Evolutionary conservation across 441 rosid genomes (phyloP), one percentile per base, ranked within the genome.

Genomic region (Populus hybrid): DNA sequence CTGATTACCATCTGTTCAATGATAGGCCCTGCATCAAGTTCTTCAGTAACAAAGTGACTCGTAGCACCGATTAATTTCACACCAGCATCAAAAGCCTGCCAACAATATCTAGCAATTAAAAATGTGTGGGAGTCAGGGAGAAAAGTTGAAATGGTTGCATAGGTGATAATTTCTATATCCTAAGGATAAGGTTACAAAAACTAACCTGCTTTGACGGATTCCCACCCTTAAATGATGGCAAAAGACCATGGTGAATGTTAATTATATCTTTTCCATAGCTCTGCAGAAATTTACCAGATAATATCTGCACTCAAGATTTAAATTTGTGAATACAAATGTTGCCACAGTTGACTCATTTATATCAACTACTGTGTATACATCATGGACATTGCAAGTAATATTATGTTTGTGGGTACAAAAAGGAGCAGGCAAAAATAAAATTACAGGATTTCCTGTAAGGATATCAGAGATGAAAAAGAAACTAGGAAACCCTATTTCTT

Each of bases 1-100:
- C 90, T 93, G 84, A 90, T 98, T 86, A 53, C n/a, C 61, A 53
- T 53, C 61, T 53, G 61, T 53, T 53, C 61, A 53, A 53, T 53
- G 9, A 53, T 53, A 53, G 61, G 61, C 61, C 61, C 61, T 18
- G 61, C 61, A 53, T 53, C 61, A 53, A 53, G 61, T 53, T 53
- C 21, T 18, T 53, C 61, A 53, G n/a, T 53, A 53, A 53, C 61
- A 6, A 50, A 18, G 59, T 53, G 61, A 53, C 87, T 88, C 73
- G 99, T 94, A 69, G 99, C 98, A 74, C 99, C 99, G 16, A 95
- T 95, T 71, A 94, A 81, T 82, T 95, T 95, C 71, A 95, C 99
- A 26, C 99, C 98, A 2, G 93, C 95, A 80, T 93, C 97, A 84
- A 92, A 95, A 85, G 99, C 99, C 99, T 93, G 90, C 82, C 81